Base-by-base conservation (phyloP, 306 rosid species). In the Rosa persica region DNA sequence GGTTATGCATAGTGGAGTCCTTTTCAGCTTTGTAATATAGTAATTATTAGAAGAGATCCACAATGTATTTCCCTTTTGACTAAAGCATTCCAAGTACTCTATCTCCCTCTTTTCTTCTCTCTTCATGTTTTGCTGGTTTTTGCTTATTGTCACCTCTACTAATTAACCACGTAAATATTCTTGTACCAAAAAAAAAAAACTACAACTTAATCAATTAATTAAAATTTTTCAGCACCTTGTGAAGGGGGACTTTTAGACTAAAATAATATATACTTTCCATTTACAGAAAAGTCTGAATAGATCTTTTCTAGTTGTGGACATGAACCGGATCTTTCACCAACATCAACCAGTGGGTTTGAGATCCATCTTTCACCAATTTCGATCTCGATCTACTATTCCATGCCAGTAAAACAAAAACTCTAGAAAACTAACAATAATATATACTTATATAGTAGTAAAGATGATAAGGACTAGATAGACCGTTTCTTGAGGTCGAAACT, bases 121-220 rank as follows among this genome's bases (percentile, higher is more conserved):
- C 46, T 43, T 54, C 42, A n/a, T 34, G 25, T 71, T 71, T 23
- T 58, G 1, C 74, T 49, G 47, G 58, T 70, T 69, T 79, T 42
- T 66, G 79, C 73, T 68, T 12, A 48, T 4, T 51, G 46, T 46
- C 15, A 47, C 76, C 86, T 76, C 78, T 73, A 58, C 81, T 55
- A 82, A 76, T 73, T 72, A 39, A 81, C 88, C 72, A 87, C 77
- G 83, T 51, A 77, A 82, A 78, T 80, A 40, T 82, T 76, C 69
- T 84, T 69, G 39, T 48, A 58, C 71, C 88, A 47, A 30, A 30
- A 30, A 30, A 30, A 30, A 15, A 13, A 13, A 47, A 47, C 2
- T 12, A 47, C 1, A 47, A 47, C 16, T 47, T 0, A 47, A 13
- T n/a, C 61, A n/a, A 8, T 55, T 20, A 8, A 55, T n/a, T 22